Percentiles rank a stretch among this genome's conserved stretches.
Conservation (phyloP, 768 basidiomycete genomes). For the Tephrocybe rancida region DNA sequence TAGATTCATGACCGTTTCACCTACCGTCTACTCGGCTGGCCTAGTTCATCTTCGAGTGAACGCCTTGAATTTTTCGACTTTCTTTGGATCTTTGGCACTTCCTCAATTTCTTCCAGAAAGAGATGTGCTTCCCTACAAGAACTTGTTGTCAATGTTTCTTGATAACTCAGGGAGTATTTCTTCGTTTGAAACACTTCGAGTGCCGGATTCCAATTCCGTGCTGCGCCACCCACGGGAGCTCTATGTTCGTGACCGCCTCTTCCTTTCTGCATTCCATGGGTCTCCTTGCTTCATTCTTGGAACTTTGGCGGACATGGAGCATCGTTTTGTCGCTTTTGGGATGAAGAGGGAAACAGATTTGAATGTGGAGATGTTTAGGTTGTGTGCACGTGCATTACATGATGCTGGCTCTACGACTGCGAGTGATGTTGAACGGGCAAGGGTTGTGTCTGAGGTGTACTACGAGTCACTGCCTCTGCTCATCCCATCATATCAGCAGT, state of each 20-base stretch:
- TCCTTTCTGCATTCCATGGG: conserved; percentile 34
- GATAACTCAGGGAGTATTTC: neutral
- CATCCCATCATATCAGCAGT: conserved; percentile 11
- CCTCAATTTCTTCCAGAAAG: conserved; percentile 3
- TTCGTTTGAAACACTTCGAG: conserved; percentile 11
- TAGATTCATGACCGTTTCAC: conserved; percentile 6
- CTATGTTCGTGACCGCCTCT: conserved; percentile 37
- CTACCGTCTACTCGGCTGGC: neutral
- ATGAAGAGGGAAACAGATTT: conserved; percentile 30
- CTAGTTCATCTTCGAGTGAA: neutral
- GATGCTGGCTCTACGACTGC: conserved; percentile 12
- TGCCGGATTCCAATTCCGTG: conserved; percentile 32
- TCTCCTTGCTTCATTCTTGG: conserved; percentile 33
- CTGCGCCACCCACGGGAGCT: conserved; percentile 29
- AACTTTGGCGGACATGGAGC: conserved; percentile 30
- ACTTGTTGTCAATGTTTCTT: conserved; percentile 2
- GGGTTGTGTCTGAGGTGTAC: conserved; percentile 34
- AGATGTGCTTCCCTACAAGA: conserved; percentile 1
- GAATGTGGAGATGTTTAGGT: conserved; percentile 34
- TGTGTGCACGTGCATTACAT: conserved; percentile 36
- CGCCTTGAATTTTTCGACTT: neutral
- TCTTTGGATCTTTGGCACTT: conserved; percentile 9
- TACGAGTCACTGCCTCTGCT: conserved; percentile 34
- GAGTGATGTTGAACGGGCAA: conserved; percentile 26
- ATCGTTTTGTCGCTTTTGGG: conserved; percentile 26